Evolutionary conservation across 2,329 filamentous ascomycete species (phyloP).

Genomic region (Dactylonectria macrodidyma): DNA sequence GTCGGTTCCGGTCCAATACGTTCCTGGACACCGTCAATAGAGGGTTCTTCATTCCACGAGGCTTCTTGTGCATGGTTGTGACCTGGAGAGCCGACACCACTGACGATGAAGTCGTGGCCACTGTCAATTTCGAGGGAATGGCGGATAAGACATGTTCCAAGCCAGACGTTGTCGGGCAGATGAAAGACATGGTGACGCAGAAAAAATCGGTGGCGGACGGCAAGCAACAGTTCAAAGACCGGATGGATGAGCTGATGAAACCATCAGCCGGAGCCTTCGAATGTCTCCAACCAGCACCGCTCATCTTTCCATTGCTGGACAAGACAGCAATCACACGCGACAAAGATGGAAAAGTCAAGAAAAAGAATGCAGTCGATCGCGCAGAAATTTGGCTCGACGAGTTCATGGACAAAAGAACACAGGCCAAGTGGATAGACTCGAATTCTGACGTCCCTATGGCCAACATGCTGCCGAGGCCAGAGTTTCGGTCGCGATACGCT

Average conservation of each 20-base stretch:
- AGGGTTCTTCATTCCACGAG: constrained; percentile 69
- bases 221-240: constrained; percentile 4
- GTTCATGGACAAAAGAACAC: constrained; percentile 16
- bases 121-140: constrained; percentile 11
- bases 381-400: constrained; percentile 11
- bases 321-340: background rate
- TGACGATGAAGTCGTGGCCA: constrained; percentile 38
- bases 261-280: constrained; percentile 50
- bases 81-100: constrained; percentile 62
- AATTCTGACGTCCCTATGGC: constrained; percentile 5
- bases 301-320: constrained; percentile 64
- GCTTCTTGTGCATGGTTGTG: constrained; percentile 66
- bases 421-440: constrained; percentile 17
- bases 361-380: constrained; percentile 11
- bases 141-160: background rate
- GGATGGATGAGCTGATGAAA: constrained; percentile 24
- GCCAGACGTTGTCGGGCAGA: constrained; percentile 11
- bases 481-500: constrained; percentile 27
- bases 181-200: background rate
- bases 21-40: constrained; percentile 71
- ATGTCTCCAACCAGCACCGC: constrained; percentile 61
- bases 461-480: constrained; percentile 16
- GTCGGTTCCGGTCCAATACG: constrained; percentile 61
- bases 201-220: constrained; percentile 32
- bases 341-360: background rate